These are phyloP conservation scores for Arabidopsis arenosa DNA, from an alignment of 345 rosid genomes.

Conservation along the genomic window DNA sequence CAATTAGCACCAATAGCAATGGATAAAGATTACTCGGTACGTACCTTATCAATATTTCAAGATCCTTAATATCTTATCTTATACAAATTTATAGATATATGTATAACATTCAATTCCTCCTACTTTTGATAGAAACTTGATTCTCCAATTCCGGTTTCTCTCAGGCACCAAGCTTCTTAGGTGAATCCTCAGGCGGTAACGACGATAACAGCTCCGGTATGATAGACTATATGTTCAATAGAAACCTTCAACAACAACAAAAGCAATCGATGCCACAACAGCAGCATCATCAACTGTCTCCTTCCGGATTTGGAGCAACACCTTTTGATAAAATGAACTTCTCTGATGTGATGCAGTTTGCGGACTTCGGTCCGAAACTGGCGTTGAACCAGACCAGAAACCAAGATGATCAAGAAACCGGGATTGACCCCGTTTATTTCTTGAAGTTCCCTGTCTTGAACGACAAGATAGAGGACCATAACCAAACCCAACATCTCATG, in stretches of 20 bases:
- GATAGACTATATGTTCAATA: constrained; percentile 67
- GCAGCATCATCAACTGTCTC: constrained; percentile 52
- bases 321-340: constrained; percentile 73
- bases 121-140: constrained; percentile 40
- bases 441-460: constrained; percentile 86
- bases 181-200: constrained; percentile 59
- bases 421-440: constrained; percentile 82
- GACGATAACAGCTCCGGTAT: constrained; percentile 48
- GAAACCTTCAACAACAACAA: constrained; percentile 53
- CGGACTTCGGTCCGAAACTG: constrained; percentile 82
- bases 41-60: neutral
- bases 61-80: constrained; percentile 1
- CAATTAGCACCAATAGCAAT: constrained; percentile 43
- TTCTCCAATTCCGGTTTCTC: constrained; percentile 38
- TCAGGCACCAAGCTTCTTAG: constrained; percentile 54
- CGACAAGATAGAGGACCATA: constrained; percentile 52
- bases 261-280: constrained; percentile 50
- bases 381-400: constrained; percentile 65
- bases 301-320: constrained; percentile 53
- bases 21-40: constrained; percentile 87
- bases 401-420: constrained; percentile 67
- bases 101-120: constrained; percentile 35
- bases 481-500: constrained; percentile 40
- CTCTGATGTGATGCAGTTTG: constrained; percentile 89
- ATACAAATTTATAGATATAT: constrained; percentile 28